These are phyloP conservation scores for Circinella umbellata DNA, from an alignment of 371 early-diverging fungal species.

Conservation along the genomic window DNA sequence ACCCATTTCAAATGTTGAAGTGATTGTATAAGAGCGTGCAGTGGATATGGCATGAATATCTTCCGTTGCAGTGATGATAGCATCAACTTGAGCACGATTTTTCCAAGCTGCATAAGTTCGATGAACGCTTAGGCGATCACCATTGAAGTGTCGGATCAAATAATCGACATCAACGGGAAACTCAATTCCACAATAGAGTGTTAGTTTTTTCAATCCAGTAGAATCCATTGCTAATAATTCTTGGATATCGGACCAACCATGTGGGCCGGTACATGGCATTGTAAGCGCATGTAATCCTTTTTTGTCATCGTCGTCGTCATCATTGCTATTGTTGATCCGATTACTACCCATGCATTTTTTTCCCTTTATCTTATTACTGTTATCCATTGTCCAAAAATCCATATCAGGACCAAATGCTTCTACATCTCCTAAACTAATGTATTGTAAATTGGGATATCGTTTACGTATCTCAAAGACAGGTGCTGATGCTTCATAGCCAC, in stretches of 20 bases:
- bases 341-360: no score
- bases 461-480: background rate
- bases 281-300: background rate
- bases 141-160: background rate
- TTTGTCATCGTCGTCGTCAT: no score
- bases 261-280: background rate
- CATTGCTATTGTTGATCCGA: background rate
- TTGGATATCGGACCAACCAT: background rate
- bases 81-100: conserved; percentile 7
- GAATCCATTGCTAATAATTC: background rate
- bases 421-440: conserved; percentile 7
- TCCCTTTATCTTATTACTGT: background rate
- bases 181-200: background rate
- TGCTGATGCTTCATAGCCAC: background rate
- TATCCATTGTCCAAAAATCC: background rate
- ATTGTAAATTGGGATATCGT: background rate
- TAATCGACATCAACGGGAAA: conserved; percentile 2
- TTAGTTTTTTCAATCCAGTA: background rate
- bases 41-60: background rate
- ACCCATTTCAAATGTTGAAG: conserved; percentile 3
- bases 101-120: background rate
- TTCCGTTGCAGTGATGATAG: background rate
- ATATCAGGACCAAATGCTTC: background rate
- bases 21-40: background rate
- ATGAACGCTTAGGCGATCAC: background rate